Evolutionary conservation across 495 filamentous ascomycete genomes (phyloP).

Genomic region (Gamarada debralockiae): DNA sequence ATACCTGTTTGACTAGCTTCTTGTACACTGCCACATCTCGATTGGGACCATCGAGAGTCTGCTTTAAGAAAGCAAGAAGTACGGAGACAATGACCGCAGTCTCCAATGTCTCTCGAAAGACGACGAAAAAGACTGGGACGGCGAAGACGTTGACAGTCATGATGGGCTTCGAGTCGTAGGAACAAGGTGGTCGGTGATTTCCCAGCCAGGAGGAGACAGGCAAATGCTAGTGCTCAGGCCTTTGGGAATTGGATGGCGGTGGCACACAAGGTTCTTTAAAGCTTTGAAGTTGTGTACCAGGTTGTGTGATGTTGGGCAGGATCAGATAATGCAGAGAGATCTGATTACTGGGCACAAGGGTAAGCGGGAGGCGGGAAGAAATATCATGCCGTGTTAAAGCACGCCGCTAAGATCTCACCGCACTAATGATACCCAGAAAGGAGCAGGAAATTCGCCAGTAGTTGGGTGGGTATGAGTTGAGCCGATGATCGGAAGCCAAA

Average conservation of each 20-base stretch:
- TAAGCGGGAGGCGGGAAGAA: too few species aligned
- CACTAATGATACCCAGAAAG: too few species aligned
- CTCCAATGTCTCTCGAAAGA: conserved; percentile 80
- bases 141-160: conserved; percentile 59
- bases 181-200: not conserved
- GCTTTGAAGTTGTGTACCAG: not conserved
- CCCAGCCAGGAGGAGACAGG: not conserved
- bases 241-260: not conserved
- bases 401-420: too few species aligned
- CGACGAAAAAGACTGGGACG: conserved; percentile 73
- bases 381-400: too few species aligned
- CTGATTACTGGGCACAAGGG: conserved; percentile 8
- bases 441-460: too few species aligned
- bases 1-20: conserved; percentile 66
- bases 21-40: conserved; percentile 56
- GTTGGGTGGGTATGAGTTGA: too few species aligned
- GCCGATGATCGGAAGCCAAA: too few species aligned
- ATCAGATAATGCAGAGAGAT: conserved; percentile 17
- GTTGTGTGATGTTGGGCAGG: not conserved
- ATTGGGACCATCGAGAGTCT: conserved; percentile 60
- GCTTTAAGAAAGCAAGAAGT: conserved; percentile 76
- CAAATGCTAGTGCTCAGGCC: not conserved
- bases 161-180: conserved; percentile 5
- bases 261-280: not conserved
- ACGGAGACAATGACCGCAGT: conserved; percentile 79